phyloP scores from a whole-genome alignment of 495 filamentous ascomycete genomes.

The Talaromyces liani region DNA sequence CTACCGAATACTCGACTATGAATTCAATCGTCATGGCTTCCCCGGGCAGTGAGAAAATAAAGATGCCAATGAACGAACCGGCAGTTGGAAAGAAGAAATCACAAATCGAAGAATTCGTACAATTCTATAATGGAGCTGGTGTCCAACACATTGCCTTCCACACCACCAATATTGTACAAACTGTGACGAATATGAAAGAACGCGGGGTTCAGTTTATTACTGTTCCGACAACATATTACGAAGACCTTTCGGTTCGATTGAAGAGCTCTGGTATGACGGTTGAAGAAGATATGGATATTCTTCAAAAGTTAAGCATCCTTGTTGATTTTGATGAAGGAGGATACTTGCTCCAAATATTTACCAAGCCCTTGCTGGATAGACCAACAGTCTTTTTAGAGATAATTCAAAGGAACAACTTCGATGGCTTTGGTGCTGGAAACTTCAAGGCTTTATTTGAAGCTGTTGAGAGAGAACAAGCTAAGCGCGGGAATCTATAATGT shows the following conservation, averaged over 20 bases:
- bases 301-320: constrained; percentile 65
- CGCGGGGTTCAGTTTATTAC: constrained; percentile 52
- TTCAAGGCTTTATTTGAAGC: constrained; percentile 81
- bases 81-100: too few species aligned
- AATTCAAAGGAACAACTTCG: constrained; percentile 71
- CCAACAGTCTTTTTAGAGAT: constrained; percentile 85
- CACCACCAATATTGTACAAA: too few species aligned
- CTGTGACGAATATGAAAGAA: too few species aligned
- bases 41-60: neutral
- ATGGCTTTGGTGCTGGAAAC: constrained; percentile 80
- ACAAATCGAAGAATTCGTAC: too few species aligned
- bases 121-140: too few species aligned
- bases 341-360: constrained; percentile 73
- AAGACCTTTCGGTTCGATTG: constrained; percentile 50
- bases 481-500: too few species aligned
- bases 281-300: constrained; percentile 56
- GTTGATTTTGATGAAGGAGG: constrained; percentile 81
- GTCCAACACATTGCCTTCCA: too few species aligned
- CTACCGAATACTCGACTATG: neutral
- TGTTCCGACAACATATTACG: constrained; percentile 68
- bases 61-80: neutral
- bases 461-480: constrained; percentile 59
- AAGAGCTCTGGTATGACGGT: constrained; percentile 35
- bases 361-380: constrained; percentile 74
- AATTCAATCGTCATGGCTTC: neutral